These are phyloP conservation scores for Rhodotorula paludigena DNA, from an alignment of 768 basidiomycete genomes.

Conservation along the genomic window DNA sequence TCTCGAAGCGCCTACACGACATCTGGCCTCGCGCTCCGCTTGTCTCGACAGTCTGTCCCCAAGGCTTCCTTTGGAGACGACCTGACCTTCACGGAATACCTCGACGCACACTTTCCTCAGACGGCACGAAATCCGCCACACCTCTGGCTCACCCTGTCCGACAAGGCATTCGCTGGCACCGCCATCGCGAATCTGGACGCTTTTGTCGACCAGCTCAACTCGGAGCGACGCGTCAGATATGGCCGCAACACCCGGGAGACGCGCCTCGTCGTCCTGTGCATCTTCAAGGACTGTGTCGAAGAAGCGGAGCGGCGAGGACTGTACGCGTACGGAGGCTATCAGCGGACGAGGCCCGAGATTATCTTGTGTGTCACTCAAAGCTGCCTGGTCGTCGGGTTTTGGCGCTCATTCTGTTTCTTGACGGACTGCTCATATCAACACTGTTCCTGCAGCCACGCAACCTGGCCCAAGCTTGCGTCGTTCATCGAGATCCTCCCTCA, in stretches of 20 bases:
- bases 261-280: conserved; percentile 18
- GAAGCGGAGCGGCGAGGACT: background rate
- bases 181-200: conserved; percentile 18
- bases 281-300: conserved; percentile 14
- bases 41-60: no score
- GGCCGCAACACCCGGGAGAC: conserved; percentile 8
- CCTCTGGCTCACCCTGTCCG: conserved; percentile 33
- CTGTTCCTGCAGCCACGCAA: background rate
- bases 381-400: no score
- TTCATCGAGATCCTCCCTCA: conserved; percentile 24
- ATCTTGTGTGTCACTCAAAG: conserved; percentile 6
- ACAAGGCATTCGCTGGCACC: background rate
- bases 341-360: conserved; percentile 3
- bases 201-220: conserved; percentile 25
- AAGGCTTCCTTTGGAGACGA: background rate
- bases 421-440: background rate
- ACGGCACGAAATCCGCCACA: background rate
- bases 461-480: conserved; percentile 32
- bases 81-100: conserved; percentile 13
- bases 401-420: conserved; percentile 1
- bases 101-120: conserved; percentile 27
- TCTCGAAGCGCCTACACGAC: no score
- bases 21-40: no score
- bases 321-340: background rate
- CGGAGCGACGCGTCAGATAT: conserved; percentile 8